Conservation (phyloP, 768 basidiomycete species). For the Leccinum olivaceopallidum region DNA sequence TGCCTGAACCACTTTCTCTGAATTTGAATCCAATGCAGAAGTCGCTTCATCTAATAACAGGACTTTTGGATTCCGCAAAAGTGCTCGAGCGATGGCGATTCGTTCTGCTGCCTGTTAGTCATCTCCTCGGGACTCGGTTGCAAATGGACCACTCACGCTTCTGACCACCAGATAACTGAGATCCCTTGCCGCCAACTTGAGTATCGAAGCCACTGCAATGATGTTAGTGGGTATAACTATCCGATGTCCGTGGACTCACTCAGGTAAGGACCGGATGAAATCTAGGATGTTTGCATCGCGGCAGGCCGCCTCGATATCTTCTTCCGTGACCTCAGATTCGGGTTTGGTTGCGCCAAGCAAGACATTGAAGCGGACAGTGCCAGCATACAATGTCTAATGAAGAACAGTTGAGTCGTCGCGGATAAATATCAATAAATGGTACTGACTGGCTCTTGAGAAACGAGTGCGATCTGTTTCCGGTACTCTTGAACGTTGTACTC, state of each 20-base stretch:
- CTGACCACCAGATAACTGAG: slow-evolving; percentile 87
- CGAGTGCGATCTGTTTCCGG: slow-evolving; percentile 83
- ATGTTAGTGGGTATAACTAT: slow-evolving; percentile 9
- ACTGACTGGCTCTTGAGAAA: slow-evolving; percentile 79
- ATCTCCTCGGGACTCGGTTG: neutral
- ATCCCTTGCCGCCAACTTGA: slow-evolving; percentile 87
- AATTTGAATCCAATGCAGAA: slow-evolving; percentile 86
- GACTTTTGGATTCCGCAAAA: slow-evolving; percentile 90
- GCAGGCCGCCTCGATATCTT: slow-evolving; percentile 85
- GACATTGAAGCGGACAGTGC: slow-evolving; percentile 89
- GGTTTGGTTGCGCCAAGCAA: slow-evolving; percentile 83
- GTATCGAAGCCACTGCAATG: slow-evolving; percentile 79
- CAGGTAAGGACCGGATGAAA: slow-evolving; percentile 81
- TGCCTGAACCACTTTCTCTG: slow-evolving; percentile 92
- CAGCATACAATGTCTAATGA: slow-evolving; percentile 74
- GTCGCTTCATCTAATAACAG: slow-evolving; percentile 89
- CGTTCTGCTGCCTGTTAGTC: slow-evolving; percentile 40
- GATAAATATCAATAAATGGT: slow-evolving; percentile 10
- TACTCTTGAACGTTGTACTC: slow-evolving; percentile 85
- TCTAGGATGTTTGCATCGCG: slow-evolving; percentile 88
- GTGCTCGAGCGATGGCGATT: slow-evolving; percentile 86
- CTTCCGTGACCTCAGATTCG: slow-evolving; percentile 73
- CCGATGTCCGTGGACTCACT: slow-evolving; percentile 52
- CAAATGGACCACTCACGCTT: slow-evolving; percentile 53
- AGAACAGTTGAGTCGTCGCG: neutral